phyloP scores from a whole-genome alignment of 192 early-diverging fungal genomes.

The Thamnidium elegans region DNA sequence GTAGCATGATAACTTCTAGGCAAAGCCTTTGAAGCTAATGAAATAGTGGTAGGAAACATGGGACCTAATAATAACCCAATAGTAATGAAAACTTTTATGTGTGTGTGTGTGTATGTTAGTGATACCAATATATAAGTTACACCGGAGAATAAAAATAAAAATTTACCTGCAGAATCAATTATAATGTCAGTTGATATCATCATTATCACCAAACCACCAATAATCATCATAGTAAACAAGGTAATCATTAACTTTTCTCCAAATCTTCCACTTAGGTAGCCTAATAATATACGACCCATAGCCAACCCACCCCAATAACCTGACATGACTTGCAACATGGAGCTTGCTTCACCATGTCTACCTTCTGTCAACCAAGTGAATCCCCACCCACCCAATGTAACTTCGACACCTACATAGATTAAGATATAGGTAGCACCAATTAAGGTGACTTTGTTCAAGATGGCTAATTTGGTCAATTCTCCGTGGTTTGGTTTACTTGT shows the following conservation, averaged over 20 bases:
- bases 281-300: constrained; percentile 33
- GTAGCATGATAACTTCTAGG: constrained; percentile 31
- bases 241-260: constrained; percentile 38
- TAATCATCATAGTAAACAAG: constrained; percentile 15
- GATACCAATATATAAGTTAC: background rate
- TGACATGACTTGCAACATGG: constrained; percentile 29
- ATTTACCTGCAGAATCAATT: constrained; percentile 25
- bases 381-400: constrained; percentile 37
- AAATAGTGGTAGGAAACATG: constrained; percentile 31
- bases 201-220: constrained; percentile 12
- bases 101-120: background rate
- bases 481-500: background rate
- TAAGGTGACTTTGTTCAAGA: constrained; percentile 25
- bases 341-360: constrained; percentile 20
- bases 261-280: constrained; percentile 27
- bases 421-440: constrained; percentile 31
- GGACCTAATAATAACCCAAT: constrained; percentile 28
- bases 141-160: background rate
- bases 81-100: constrained; percentile 13
- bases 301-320: constrained; percentile 37
- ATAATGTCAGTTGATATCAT: constrained; percentile 5
- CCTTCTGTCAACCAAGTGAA: constrained; percentile 33
- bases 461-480: constrained; percentile 8
- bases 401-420: constrained; percentile 39
- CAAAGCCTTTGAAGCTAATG: constrained; percentile 28